Percentiles rank a stretch among this genome's conserved stretches.
Conservation (phyloP, 1,284 basidiomycete genomes). For the Ganoderma lucidum region DNA sequence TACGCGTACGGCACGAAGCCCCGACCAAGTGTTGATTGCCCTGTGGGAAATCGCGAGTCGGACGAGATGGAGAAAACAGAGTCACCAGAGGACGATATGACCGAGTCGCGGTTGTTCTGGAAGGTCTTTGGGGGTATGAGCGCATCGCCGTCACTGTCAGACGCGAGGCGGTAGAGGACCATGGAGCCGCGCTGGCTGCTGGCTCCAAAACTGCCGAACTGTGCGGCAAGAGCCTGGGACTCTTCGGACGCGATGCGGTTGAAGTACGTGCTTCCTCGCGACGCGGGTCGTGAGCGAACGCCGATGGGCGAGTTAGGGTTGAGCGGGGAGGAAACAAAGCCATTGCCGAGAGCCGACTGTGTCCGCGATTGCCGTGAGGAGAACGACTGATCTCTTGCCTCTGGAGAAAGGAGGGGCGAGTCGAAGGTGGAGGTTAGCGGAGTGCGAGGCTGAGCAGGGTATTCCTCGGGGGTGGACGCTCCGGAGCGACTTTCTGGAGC, state of each 20-base stretch:
- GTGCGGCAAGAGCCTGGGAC: constrained; percentile 48
- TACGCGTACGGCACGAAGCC: constrained; percentile 74
- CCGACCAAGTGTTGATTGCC: constrained; percentile 42
- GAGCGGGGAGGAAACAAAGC: constrained; percentile 56
- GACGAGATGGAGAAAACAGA: constrained; percentile 60
- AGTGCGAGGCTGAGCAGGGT: constrained; percentile 33
- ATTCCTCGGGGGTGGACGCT: constrained; percentile 37
- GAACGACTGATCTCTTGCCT: constrained; percentile 32
- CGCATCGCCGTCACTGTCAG: constrained; percentile 43
- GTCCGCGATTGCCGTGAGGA: constrained; percentile 35
- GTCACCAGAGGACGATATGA: constrained; percentile 54
- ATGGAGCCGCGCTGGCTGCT: constrained; percentile 60
- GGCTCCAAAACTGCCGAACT: constrained; percentile 31
- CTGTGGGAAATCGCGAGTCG: constrained; percentile 72
- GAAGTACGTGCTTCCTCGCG: constrained; percentile 33
- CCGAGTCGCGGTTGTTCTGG: constrained; percentile 45
- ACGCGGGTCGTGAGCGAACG: constrained; percentile 41
- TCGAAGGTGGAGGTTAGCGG: constrained; percentile 41
- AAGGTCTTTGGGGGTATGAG: constrained; percentile 44
- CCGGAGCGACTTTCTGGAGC: constrained; percentile 34
- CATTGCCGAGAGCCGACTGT: constrained; percentile 43
- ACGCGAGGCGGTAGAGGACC: constrained; percentile 71
- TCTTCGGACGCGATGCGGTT: constrained; percentile 52
- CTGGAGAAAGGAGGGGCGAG: constrained; percentile 39
- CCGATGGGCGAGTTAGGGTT: constrained; percentile 49